Percentiles rank a stretch among this genome's conserved stretches.
phyloP scores from a whole-genome alignment of 148 eudicot species.

The Limonium bicolor region DNA sequence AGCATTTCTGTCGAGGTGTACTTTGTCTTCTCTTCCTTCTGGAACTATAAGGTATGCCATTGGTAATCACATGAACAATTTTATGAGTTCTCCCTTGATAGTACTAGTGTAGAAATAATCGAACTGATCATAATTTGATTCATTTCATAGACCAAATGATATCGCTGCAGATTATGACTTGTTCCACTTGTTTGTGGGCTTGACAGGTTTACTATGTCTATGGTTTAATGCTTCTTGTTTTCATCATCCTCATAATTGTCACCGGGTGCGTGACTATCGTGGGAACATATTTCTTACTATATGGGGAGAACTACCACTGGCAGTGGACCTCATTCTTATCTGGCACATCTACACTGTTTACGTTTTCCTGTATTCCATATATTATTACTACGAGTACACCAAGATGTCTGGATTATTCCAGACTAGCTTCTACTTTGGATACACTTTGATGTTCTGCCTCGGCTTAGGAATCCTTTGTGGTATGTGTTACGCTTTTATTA shows the following conservation, averaged over 20 bases:
- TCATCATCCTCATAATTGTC: slow-evolving; percentile 73
- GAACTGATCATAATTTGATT: no score
- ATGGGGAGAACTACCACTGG: slow-evolving; percentile 98
- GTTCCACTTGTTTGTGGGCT: no score
- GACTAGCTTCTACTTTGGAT: slow-evolving; percentile 95
- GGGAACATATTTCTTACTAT: slow-evolving; percentile 89
- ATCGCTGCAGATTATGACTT: no score
- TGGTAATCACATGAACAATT: no score
- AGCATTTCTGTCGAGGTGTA: slow-evolving; percentile 89
- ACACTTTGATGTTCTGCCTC: slow-evolving; percentile 77
- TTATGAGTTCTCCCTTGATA: no score
- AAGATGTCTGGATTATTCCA: slow-evolving; percentile 98
- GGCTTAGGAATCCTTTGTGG: slow-evolving; percentile 83
- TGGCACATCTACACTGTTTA: slow-evolving; percentile 75
- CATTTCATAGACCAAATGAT: no score
- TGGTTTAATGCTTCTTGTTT: slow-evolving; percentile 89
- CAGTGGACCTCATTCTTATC: slow-evolving; percentile 94
- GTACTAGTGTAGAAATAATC: no score
- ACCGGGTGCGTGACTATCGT: slow-evolving; percentile 94
- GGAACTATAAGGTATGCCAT: slow-evolving; percentile 89
- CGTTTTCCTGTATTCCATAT: slow-evolving; percentile 77
- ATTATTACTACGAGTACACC: slow-evolving; percentile 80
- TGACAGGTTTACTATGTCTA: slow-evolving; percentile 87
- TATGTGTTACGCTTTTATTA: slow-evolving; percentile 15
- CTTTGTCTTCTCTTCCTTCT: slow-evolving; percentile 68